Conservation (phyloP, 2,329 filamentous ascomycete species). For the Fusarium stilboides region DNA sequence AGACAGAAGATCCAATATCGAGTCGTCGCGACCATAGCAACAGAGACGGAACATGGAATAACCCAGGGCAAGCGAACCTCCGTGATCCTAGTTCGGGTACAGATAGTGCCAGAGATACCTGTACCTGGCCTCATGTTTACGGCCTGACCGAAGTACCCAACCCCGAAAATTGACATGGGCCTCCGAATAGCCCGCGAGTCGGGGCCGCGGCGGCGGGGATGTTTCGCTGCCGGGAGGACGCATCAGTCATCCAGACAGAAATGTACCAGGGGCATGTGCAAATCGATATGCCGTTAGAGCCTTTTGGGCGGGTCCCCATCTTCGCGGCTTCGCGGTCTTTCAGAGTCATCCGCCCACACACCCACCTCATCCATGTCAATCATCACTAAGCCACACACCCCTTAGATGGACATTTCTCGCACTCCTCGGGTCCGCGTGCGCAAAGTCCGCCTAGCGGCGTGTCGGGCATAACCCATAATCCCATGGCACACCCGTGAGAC, state of each 20-base stretch:
- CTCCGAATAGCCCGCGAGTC: constrained; percentile 21
- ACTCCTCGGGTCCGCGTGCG: constrained; percentile 53
- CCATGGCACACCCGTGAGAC: constrained; percentile 44
- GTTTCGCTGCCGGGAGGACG: constrained; percentile 14
- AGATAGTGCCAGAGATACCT: constrained; percentile 31
- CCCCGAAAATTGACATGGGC: constrained; percentile 35
- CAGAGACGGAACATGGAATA: constrained; percentile 7
- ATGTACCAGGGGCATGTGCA: constrained; percentile 27
- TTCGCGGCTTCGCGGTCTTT: constrained; percentile 43
- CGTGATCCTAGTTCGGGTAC: constrained; percentile 33
- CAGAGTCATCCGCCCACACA: constrained; percentile 39
- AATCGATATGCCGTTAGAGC: constrained; percentile 33
- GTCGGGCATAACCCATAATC: constrained; percentile 50
- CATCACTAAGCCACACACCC: constrained; percentile 44
- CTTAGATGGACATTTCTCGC: constrained; percentile 38
- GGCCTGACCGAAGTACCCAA: constrained; percentile 41
- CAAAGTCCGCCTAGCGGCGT: constrained; percentile 54
- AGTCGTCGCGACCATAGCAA: constrained; percentile 13
- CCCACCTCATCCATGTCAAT: constrained; percentile 18
- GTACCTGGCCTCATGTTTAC: constrained; percentile 5
- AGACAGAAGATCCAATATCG: constrained; percentile 17
- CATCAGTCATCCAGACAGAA: constrained; percentile 14
- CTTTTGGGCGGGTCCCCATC: constrained; percentile 18
- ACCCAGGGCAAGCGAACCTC: constrained; percentile 25
- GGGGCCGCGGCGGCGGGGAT: constrained; percentile 33